Base-by-base conservation (phyloP, 352 stramenopile genomes). In the Elongisporangium prolatum region DNA sequence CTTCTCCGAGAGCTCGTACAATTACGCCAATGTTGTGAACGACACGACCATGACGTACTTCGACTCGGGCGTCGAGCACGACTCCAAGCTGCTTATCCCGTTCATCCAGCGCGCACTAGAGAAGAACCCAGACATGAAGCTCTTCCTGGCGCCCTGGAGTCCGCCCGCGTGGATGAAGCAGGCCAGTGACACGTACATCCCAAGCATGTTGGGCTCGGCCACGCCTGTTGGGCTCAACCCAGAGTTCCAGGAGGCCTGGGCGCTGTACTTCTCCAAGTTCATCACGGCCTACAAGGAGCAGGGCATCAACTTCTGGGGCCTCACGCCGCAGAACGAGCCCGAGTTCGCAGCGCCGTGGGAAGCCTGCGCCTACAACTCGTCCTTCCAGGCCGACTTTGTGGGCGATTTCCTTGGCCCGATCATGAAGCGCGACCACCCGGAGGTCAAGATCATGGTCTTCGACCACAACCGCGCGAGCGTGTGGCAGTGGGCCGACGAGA, bases 251-350 rank as follows among this genome's bases (percentile, higher is more conserved):
- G 59, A 71, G 18, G 70, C 89, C 1, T 97, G 86, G 89, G 92
- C 91, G 2, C 61, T 91, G 9, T 98, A 97, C 69, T 96, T 97
- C 68, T 93, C 86, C 59, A 93, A 93, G 63, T 98, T 96, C 56
- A 94, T 98, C 53, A 74, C 71, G 21, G 91, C 88, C 18, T 98
- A 98, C 75, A 92, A 95, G 62, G 61, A 79, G 6, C 69, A 90
- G 22, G 84, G 80, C 6, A 79, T 97, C 17, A 16, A 68, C 11
- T 92, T 98, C 54, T 98, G 89, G 89, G 89, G 85, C 3, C 63
- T 97, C 37, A 93, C 89, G 14, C 81, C 89, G 5, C 91, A 98
- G 64, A 98, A 98, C 63, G 91, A 98, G 57, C 88, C 91, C 6
- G 74, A 97, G 60, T 86, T 82, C 59, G 67, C 61, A 1, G 83